Evolutionary conservation across 352 stramenopile species (phyloP).

Genomic region (Pythium apleroticum): DNA sequence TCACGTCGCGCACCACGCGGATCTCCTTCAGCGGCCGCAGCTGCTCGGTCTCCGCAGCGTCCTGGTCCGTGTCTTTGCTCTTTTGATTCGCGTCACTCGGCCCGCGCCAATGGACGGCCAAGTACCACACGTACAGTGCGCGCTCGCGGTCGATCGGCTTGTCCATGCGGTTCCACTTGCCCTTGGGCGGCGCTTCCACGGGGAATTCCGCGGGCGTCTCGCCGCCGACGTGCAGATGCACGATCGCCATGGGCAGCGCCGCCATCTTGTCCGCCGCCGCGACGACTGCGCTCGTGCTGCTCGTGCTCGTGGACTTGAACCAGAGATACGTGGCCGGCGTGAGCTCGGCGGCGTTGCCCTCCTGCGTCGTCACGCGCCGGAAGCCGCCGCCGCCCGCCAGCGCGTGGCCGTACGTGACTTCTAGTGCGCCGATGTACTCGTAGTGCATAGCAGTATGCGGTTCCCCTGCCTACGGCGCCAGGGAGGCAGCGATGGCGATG

Average conservation of each 20-base stretch:
- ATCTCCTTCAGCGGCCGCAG: slow-evolving; percentile 78
- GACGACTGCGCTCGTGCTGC: neutral
- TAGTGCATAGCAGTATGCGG: slow-evolving; percentile 44
- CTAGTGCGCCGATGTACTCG: slow-evolving; percentile 67
- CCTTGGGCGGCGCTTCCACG: slow-evolving; percentile 12
- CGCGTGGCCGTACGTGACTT: slow-evolving; percentile 88
- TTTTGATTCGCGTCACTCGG: neutral
- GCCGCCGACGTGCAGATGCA: slow-evolving; percentile 50
- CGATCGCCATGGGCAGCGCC: slow-evolving; percentile 37
- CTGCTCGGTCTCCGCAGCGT: slow-evolving; percentile 12
- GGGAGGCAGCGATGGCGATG: neutral
- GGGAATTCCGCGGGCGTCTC: slow-evolving; percentile 21
- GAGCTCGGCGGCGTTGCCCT: slow-evolving; percentile 76
- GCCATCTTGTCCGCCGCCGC: neutral
- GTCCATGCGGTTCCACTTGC: slow-evolving; percentile 61
- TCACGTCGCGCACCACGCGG: slow-evolving; percentile 61
- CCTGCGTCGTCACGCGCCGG: slow-evolving; percentile 78
- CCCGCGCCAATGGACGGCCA: slow-evolving; percentile 21
- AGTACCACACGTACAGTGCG: slow-evolving; percentile 69
- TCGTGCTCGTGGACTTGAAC: slow-evolving; percentile 56
- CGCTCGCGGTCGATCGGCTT: slow-evolving; percentile 68
- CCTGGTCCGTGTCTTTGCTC: slow-evolving; percentile 10
- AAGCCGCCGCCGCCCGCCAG: slow-evolving; percentile 76
- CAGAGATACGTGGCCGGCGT: slow-evolving; percentile 83
- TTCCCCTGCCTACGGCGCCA: slow-evolving; percentile 3